Conservation (phyloP, 2,329 filamentous ascomycete species). For the Elsinoe ampelina region DNA sequence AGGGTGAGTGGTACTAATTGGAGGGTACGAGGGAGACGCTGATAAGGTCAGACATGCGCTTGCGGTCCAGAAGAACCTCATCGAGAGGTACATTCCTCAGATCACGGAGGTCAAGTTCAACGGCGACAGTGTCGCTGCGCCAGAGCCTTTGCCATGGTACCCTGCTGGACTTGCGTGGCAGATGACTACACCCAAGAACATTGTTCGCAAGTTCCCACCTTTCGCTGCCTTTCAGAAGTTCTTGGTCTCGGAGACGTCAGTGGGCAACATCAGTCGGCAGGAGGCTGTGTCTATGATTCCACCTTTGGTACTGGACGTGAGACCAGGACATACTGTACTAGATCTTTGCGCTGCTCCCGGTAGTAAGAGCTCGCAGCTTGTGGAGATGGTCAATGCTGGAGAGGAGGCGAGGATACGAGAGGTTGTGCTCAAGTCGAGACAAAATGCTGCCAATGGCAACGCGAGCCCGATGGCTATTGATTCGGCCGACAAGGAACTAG, state of each 20-base stretch:
- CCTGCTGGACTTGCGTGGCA: conserved; percentile 92
- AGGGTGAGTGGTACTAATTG: conserved; percentile 47
- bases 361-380: conserved; percentile 90
- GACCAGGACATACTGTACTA: conserved; percentile 82
- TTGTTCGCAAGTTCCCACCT: conserved; percentile 84
- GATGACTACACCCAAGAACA: conserved; percentile 96
- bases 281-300: conserved; percentile 99
- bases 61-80: conserved; percentile 78
- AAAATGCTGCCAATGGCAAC: conserved; percentile 40
- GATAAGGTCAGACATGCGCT: conserved; percentile 63
- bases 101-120: conserved; percentile 79
- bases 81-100: conserved; percentile 80
- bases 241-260: conserved; percentile 90
- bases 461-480: conserved; percentile 38
- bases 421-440: conserved; percentile 55
- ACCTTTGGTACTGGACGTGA: conserved; percentile 81
- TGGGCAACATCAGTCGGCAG: conserved; percentile 95
- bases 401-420: conserved; percentile 79
- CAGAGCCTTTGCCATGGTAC: conserved; percentile 79
- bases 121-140: conserved; percentile 71
- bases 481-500: conserved; percentile 21
- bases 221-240: conserved; percentile 97
- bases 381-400: conserved; percentile 87
- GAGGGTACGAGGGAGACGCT: neutral
- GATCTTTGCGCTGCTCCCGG: conserved; percentile 96